Evolutionary conservation across 495 filamentous ascomycete genomes (phyloP).

Genomic region (Entonaema liquescens): DNA sequence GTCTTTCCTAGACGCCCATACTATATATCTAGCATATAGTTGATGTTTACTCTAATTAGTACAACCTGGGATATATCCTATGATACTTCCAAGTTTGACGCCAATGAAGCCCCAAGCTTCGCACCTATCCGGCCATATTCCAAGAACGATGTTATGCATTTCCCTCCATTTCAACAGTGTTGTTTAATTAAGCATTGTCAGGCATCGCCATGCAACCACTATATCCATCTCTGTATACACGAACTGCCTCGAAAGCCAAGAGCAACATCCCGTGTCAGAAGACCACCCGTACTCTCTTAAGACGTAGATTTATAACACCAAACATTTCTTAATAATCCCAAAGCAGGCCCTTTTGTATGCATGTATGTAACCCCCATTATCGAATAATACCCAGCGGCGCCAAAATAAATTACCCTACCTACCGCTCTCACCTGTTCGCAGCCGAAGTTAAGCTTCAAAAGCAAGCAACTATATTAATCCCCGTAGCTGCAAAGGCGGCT

Average conservation of each 20-base stretch:
- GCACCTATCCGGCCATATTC: not conserved
- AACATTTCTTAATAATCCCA: not conserved
- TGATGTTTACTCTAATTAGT: not conserved
- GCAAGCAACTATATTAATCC: not conserved
- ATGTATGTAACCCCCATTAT: not conserved
- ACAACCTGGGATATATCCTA: not conserved
- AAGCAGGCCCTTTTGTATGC: not conserved
- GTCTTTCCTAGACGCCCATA: too few relatives aligned
- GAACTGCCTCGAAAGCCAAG: not conserved
- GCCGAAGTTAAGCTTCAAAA: too few relatives aligned
- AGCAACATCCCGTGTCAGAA: not conserved
- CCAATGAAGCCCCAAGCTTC: not conserved
- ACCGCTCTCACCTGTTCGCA: too few relatives aligned
- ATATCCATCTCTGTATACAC: not conserved
- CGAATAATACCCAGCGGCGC: too few relatives aligned
- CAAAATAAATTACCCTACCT: too few relatives aligned
- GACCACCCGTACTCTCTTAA: not conserved
- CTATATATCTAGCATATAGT: too few relatives aligned
- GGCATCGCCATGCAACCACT: not conserved
- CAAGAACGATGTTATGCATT: not conserved
- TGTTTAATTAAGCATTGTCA: not conserved
- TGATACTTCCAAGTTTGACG: not conserved
- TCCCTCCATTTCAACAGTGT: not conserved
- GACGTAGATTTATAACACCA: not conserved
- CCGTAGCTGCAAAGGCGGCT: conserved; percentile 3